Evolutionary conservation across 2,329 filamentous ascomycete species (phyloP), one percentile per base, ranked within the genome.

Genomic region (Colletotrichum sp.): DNA sequence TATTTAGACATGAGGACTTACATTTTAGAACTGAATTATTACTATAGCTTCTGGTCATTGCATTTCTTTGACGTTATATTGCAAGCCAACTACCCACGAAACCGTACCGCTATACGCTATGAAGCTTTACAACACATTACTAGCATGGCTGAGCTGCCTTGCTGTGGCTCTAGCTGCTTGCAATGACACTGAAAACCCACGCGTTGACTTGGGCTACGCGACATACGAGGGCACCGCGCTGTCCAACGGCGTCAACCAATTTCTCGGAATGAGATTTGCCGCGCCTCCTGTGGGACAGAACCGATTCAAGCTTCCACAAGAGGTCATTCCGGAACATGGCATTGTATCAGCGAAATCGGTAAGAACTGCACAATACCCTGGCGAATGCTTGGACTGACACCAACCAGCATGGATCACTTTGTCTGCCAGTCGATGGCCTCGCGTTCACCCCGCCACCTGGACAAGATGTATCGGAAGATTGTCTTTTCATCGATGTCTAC

Each of bases 11-110:
- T 13, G 43, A 13, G 43, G n/a, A 48, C 18, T 48, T 6, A 21
- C 43, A n/a, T 48, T 6, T 48, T 21, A 13, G 3, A 21, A 12
- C 10, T 12, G 43, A 12, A n/a, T 21, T 13, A 3, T 21, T 2
- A 21, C n/a, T 48, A n/a, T 13, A 10, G 43, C 43, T 48, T 48
- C 10, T 21, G n/a, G 3, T 48, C 43, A 21, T 21, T 48, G 43
- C 43, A 21, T n/a, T 10, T 48, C 9, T 21, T 48, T 48, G 18
- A 48, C 43, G 13, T 13, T 21, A 7, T 0, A 48, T 10, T n/a
- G 43, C 9, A 48, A 48, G 13, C 1, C 18, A 48, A 21, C 0
- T n/a, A 0, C 6, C 8, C 43, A 12, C 10, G 3, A 21, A 48
- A 48, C 18, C 0, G 9, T 21, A 48, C 43, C 13, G 18, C n/a